Conservation (phyloP, 1,139 yeast species). For the Sugiyamaella sp. region DNA sequence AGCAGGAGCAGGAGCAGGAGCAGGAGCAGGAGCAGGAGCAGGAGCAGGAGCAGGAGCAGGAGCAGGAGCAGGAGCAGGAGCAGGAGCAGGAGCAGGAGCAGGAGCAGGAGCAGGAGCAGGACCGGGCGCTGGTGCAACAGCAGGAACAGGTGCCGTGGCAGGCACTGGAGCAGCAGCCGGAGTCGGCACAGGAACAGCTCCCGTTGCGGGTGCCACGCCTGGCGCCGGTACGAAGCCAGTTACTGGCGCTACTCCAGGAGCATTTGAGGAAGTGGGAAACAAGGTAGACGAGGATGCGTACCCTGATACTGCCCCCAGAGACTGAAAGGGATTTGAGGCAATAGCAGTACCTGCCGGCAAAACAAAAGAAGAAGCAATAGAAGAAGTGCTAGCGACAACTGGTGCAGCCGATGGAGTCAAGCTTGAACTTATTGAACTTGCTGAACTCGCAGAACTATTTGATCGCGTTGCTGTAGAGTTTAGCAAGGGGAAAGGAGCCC, state of each 20-base stretch:
- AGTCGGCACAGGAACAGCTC: background rate
- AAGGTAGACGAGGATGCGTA: constrained; percentile 3
- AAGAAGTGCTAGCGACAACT: background rate
- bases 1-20: constrained; percentile 14
- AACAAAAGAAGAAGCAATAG: background rate
- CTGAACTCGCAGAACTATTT: background rate
- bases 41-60: constrained; percentile 14
- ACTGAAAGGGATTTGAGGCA: background rate
- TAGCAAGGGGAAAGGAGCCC: background rate
- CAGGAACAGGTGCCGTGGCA: background rate
- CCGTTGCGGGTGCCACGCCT: background rate
- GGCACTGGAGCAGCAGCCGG: constrained; percentile 1
- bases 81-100: background rate
- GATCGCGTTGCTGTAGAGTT: background rate
- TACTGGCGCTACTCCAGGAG: background rate
- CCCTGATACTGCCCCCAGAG: constrained; percentile 12
- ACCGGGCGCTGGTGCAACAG: too few species aligned
- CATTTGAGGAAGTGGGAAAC: background rate
- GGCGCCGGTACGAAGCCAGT: background rate
- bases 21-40: constrained; percentile 6
- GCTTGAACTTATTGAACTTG: background rate
- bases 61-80: constrained; percentile 10
- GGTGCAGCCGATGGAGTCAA: background rate
- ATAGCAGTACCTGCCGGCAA: background rate
- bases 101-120: background rate